phyloP scores from a whole-genome alignment of 2,329 filamentous ascomycete species.

The Knufia fluminis region DNA sequence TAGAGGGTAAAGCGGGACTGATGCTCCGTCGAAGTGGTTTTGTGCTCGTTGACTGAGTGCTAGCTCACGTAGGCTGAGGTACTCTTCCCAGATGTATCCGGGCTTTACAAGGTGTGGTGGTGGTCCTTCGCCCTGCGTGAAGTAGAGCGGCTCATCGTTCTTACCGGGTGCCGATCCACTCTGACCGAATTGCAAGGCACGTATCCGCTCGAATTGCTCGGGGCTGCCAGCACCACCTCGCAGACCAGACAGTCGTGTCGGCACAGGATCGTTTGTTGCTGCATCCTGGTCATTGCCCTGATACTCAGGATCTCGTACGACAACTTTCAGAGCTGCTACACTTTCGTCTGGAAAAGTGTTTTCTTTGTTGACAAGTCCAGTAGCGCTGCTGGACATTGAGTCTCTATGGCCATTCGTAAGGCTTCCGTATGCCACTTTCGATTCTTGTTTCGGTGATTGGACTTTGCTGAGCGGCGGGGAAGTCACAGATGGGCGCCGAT shows the following conservation, averaged over 20 bases:
- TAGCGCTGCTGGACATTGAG: constrained; percentile 9
- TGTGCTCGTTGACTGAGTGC: constrained; percentile 9
- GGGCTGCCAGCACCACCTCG: constrained; percentile 20
- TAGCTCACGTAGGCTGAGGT: constrained; percentile 3
- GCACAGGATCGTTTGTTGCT: constrained; percentile 6
- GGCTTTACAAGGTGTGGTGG: neutral
- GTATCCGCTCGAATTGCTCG: constrained; percentile 17
- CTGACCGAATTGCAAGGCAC: constrained; percentile 15
- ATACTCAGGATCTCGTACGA: constrained; percentile 16
- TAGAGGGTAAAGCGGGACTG: constrained; percentile 54
- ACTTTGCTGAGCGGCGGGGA: constrained; percentile 7
- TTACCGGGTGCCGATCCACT: constrained; percentile 11
- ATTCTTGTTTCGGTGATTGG: constrained; percentile 8
- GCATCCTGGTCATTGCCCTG: constrained; percentile 8
- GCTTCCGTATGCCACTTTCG: neutral
- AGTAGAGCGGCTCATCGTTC: constrained; percentile 15
- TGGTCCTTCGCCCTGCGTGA: constrained; percentile 18
- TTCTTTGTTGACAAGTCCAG: constrained; percentile 11
- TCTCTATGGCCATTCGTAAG: constrained; percentile 9
- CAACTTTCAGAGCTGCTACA: constrained; percentile 21
- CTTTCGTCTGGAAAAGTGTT: constrained; percentile 22
- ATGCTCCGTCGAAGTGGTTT: constrained; percentile 32
- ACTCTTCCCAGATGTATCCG: constrained; percentile 9
- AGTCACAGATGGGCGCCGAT: neutral
- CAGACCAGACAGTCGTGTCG: constrained; percentile 11